Percentiles rank a stretch among this genome's conserved stretches.
phyloP scores from a whole-genome alignment of 257 asterid species.

The Fraxinus anomala region DNA sequence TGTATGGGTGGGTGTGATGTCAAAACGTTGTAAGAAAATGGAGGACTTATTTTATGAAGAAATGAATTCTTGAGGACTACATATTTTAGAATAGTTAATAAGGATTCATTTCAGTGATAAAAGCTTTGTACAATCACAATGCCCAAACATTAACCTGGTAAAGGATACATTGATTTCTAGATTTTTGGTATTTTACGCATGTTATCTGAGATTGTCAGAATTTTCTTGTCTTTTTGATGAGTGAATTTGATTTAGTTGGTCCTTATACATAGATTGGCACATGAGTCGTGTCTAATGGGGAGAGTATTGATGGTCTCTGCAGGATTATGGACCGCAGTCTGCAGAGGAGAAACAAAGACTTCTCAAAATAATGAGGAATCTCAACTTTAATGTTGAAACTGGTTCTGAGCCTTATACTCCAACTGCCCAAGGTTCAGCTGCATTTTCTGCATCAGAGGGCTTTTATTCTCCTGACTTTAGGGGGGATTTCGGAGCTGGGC shows the following conservation, averaged over 20 bases:
- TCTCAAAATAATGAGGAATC: slow-evolving; percentile 90
- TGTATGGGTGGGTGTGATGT: neutral
- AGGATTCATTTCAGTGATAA: neutral
- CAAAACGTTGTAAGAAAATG: slow-evolving; percentile 16
- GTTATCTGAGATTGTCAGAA: neutral
- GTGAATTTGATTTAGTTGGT: slow-evolving; percentile 2
- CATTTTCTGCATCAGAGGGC: slow-evolving; percentile 62
- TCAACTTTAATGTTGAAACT: slow-evolving; percentile 84
- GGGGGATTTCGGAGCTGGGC: slow-evolving; percentile 96
- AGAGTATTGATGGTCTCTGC: slow-evolving; percentile 33
- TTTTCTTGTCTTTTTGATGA: slow-evolving; percentile 4
- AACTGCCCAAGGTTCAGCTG: slow-evolving; percentile 70
- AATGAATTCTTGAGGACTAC: slow-evolving; percentile 1
- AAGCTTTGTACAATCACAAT: slow-evolving; percentile 6
- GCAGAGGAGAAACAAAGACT: slow-evolving; percentile 97
- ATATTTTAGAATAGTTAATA: neutral
- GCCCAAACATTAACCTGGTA: slow-evolving; percentile 4
- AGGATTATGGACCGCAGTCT: slow-evolving; percentile 94
- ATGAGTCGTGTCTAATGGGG: slow-evolving; percentile 30
- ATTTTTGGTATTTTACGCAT: neutral
- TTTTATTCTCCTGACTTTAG: slow-evolving; percentile 80
- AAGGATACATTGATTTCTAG: slow-evolving; percentile 10
- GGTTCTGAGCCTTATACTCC: slow-evolving; percentile 79
- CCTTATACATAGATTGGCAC: neutral
- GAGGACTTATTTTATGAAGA: slow-evolving; percentile 10